phyloP scores from a whole-genome alignment of 1,139 yeast genomes.

The Suhomyces choctaworum region DNA sequence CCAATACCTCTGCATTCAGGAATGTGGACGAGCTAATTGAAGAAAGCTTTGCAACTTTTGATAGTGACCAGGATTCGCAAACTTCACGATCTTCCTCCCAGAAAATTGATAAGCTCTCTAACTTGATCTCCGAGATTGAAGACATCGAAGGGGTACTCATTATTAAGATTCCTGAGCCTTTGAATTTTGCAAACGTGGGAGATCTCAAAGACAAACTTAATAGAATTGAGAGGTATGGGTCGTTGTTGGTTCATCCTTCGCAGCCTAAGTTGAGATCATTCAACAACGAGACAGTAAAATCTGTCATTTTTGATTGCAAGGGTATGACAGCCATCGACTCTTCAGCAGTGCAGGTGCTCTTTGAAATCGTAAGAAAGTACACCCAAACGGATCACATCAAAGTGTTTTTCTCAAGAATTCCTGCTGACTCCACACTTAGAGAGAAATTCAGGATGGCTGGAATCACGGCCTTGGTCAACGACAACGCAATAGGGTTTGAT shows the following conservation, averaged over 20 bases:
- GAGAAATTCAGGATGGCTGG: conserved; percentile 26
- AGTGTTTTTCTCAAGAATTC: conserved; percentile 30
- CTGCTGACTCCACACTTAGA: conserved; percentile 24
- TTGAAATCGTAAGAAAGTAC: conserved; percentile 28
- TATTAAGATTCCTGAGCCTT: conserved; percentile 33
- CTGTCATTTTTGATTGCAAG: conserved; percentile 34
- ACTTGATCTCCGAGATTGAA: conserved; percentile 30
- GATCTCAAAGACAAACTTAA: conserved; percentile 27
- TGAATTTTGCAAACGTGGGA: conserved; percentile 32
- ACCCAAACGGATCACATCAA: conserved; percentile 20
- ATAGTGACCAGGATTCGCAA: conserved; percentile 11
- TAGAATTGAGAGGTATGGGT: conserved; percentile 31
- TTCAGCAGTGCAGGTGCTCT: conserved; percentile 34
- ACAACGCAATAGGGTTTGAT: conserved; percentile 12
- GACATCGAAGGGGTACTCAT: conserved; percentile 34
- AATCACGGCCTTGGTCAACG: conserved; percentile 25
- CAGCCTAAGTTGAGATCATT: conserved; percentile 31
- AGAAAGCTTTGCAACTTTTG: conserved; percentile 27
- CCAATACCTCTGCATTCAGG: conserved; percentile 32
- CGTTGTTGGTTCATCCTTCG: conserved; percentile 31
- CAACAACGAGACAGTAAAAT: conserved; percentile 22
- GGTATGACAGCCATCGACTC: conserved; percentile 37
- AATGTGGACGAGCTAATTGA: conserved; percentile 40
- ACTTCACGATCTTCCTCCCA: not conserved
- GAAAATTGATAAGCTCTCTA: conserved; percentile 17